Conservation (phyloP, 805 yeast species). For the Henningerozyma blattae region DNA sequence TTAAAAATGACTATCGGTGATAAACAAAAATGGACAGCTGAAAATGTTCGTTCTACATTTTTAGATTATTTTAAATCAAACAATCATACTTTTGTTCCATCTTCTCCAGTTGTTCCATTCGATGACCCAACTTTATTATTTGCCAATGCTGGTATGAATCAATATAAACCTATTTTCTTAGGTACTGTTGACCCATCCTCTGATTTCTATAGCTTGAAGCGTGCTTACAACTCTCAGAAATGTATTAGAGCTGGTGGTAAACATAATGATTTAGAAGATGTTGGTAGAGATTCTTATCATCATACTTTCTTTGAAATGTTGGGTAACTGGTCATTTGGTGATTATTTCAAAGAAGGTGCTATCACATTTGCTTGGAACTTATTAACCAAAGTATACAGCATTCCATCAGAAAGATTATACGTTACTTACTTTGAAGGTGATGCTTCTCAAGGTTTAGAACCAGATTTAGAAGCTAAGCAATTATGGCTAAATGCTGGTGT, state of each 20-base stretch:
- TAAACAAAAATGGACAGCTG: constrained; percentile 36
- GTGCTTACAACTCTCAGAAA: constrained; percentile 93
- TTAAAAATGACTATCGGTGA: constrained; percentile 23
- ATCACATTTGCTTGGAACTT: constrained; percentile 83
- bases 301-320: constrained; percentile 99
- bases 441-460: constrained; percentile 63
- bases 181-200: constrained; percentile 96
- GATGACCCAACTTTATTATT: constrained; percentile 95
- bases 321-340: constrained; percentile 99
- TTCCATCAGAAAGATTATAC: constrained; percentile 68
- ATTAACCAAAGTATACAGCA: constrained; percentile 73
- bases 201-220: constrained; percentile 68
- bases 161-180: constrained; percentile 91
- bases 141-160: constrained; percentile 99
- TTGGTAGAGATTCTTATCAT: constrained; percentile 94
- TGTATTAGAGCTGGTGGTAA: constrained; percentile 99
- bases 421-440: constrained; percentile 98
- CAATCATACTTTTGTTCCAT: constrained; percentile 74
- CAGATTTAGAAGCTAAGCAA: constrained; percentile 88
- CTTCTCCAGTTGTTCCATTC: constrained; percentile 92
- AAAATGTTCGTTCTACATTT: constrained; percentile 66
- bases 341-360: constrained; percentile 93
- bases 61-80: constrained; percentile 62
- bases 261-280: constrained; percentile 96
- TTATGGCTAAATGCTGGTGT: constrained; percentile 85